phyloP scores from a whole-genome alignment of 208 protist genomes.

The Leishmania tarentolae region DNA sequence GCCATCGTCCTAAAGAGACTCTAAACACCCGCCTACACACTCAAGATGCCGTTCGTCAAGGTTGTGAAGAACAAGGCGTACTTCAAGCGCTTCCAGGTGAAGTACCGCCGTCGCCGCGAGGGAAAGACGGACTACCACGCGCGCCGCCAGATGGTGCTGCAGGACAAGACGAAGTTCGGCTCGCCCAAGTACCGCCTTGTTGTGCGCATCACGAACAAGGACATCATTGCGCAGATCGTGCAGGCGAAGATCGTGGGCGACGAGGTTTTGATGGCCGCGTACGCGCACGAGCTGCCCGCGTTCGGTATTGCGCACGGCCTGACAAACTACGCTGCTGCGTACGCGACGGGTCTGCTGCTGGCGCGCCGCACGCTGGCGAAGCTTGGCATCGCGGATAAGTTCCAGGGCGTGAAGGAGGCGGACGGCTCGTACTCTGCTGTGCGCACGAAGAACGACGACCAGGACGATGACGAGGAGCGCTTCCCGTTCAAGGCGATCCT shows the following conservation, averaged over 20 bases:
- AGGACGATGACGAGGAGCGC: conserved; percentile 81
- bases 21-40: neutral
- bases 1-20: too few species aligned
- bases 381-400: conserved; percentile 93
- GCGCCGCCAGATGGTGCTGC: conserved; percentile 95
- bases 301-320: conserved; percentile 97
- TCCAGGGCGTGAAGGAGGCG: conserved; percentile 93
- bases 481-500: conserved; percentile 98
- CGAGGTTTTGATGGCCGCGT: conserved; percentile 94
- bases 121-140: conserved; percentile 99
- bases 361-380: conserved; percentile 97
- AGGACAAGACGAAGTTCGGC: conserved; percentile 99
- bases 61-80: conserved; percentile 95
- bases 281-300: conserved; percentile 96
- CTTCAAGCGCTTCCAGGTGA: conserved; percentile 99
- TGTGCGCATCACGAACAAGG: conserved; percentile 97
- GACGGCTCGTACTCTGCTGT: conserved; percentile 85
- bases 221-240: conserved; percentile 98
- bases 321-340: conserved; percentile 98
- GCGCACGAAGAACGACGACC: conserved; percentile 77
- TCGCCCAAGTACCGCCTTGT: conserved; percentile 98
- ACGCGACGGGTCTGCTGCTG: conserved; percentile 97
- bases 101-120: conserved; percentile 97
- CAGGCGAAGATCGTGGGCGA: conserved; percentile 97
- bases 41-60: conserved; percentile 87